Conservation (phyloP, 352 stramenopile genomes). For the Phytophthora megakarya region DNA sequence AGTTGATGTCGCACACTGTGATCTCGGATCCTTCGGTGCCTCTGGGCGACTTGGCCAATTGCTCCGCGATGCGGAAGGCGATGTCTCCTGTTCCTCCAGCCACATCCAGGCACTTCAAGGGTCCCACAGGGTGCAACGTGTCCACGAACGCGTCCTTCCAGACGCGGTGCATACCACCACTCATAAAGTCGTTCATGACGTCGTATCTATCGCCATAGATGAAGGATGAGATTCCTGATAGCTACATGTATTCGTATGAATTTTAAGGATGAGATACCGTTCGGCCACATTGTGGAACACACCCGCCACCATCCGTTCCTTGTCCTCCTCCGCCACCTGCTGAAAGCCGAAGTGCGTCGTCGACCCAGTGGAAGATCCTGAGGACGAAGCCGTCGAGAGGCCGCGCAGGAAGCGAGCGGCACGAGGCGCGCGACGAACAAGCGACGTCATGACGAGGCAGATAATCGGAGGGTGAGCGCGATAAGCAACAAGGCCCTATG, state of each 20-base stretch:
- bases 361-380: slow-evolving; percentile 11
- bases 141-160: slow-evolving; percentile 98
- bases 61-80: slow-evolving; percentile 96
- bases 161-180: slow-evolving; percentile 92
- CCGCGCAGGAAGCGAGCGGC: slow-evolving; percentile 19
- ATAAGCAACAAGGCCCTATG: not conserved
- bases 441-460: slow-evolving; percentile 18
- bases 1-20: slow-evolving; percentile 99
- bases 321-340: slow-evolving; percentile 90
- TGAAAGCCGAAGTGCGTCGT: slow-evolving; percentile 92
- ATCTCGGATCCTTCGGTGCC: slow-evolving; percentile 72
- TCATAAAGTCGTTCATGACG: slow-evolving; percentile 99
- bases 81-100: slow-evolving; percentile 99
- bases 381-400: slow-evolving; percentile 15
- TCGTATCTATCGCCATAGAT: slow-evolving; percentile 74
- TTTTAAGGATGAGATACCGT: slow-evolving; percentile 63
- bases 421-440: slow-evolving; percentile 25
- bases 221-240: slow-evolving; percentile 8
- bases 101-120: slow-evolving; percentile 93
- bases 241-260: no score
- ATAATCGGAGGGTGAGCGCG: slow-evolving; percentile 20
- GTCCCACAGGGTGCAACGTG: slow-evolving; percentile 75
- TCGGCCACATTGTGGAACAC: slow-evolving; percentile 99
- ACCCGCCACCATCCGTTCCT: slow-evolving; percentile 94
- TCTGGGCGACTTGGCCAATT: slow-evolving; percentile 40